Evolutionary conservation across 1,284 basidiomycete species (phyloP).

Genomic region (Trametes pubescens): DNA sequence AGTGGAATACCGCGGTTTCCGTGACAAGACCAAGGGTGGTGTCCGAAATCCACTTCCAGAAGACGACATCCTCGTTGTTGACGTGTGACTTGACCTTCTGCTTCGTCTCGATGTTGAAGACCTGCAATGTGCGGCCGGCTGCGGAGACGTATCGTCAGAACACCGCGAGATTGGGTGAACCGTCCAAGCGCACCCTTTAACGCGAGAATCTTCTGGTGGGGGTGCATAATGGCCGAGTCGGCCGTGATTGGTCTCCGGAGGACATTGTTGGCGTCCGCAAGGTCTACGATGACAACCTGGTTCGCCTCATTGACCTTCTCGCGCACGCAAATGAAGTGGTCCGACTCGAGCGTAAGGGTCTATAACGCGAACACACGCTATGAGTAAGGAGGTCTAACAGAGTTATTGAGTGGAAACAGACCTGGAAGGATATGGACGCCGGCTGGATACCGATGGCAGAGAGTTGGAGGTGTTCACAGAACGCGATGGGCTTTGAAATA

Average conservation of each 20-base stretch:
- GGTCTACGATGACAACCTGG: constrained; percentile 97
- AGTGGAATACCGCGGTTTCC: constrained; percentile 94
- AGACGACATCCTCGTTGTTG: constrained; percentile 94
- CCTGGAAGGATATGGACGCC: constrained; percentile 97
- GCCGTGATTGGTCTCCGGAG: constrained; percentile 96
- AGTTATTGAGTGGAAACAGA: constrained; percentile 47
- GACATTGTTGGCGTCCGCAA: constrained; percentile 95
- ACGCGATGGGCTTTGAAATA: constrained; percentile 42
- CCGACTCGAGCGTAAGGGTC: constrained; percentile 95
- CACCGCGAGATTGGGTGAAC: not conserved
- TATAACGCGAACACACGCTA: constrained; percentile 39
- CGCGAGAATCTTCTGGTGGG: constrained; percentile 95
- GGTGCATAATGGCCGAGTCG: constrained; percentile 99
- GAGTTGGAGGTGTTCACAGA: constrained; percentile 89
- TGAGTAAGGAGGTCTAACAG: constrained; percentile 34
- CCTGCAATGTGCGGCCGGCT: constrained; percentile 95
- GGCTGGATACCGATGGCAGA: constrained; percentile 97
- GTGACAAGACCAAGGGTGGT: constrained; percentile 96
- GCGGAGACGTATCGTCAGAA: not conserved
- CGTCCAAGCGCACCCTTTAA: constrained; percentile 75
- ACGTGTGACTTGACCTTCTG: constrained; percentile 97
- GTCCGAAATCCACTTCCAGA: constrained; percentile 99
- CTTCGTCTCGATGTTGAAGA: constrained; percentile 98
- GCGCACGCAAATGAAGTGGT: constrained; percentile 95
- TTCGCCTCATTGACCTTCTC: constrained; percentile 92